Conservation (phyloP, 306 rosid genomes). For the Trifolium fragiferum region DNA sequence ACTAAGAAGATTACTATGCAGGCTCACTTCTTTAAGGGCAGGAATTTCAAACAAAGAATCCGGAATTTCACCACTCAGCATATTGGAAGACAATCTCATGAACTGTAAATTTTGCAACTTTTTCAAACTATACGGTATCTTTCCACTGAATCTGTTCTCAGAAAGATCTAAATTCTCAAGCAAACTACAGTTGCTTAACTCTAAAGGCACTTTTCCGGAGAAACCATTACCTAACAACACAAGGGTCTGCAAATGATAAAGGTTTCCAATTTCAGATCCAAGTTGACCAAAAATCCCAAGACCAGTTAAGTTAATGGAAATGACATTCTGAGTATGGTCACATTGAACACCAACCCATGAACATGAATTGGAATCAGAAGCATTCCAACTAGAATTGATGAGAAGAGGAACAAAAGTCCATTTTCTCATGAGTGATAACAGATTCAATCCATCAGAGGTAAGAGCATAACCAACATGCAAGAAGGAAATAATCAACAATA, state of each 20-base stretch:
- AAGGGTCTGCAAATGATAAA: conserved; percentile 49
- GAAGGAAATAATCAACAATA: conserved; percentile 35
- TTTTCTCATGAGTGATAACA: conserved; percentile 50
- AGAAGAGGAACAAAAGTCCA: conserved; percentile 59
- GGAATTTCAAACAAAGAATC: conserved; percentile 52
- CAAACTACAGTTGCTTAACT: conserved; percentile 55
- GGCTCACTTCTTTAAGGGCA: conserved; percentile 40
- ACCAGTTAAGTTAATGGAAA: conserved; percentile 57
- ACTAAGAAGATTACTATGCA: conserved; percentile 44
- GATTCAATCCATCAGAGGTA: conserved; percentile 59
- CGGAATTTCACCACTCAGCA: conserved; percentile 54
- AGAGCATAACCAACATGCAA: conserved; percentile 41
- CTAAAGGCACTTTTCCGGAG: conserved; percentile 48
- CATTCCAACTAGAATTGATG: conserved; percentile 59
- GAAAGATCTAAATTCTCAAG: conserved; percentile 55
- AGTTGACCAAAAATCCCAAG: conserved; percentile 54
- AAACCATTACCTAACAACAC: conserved; percentile 51
- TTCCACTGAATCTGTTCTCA: conserved; percentile 52
- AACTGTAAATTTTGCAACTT: conserved; percentile 32
- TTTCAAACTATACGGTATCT: conserved; percentile 49
- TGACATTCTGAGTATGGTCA: conserved; percentile 39
- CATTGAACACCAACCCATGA: conserved; percentile 71
- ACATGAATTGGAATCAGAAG: conserved; percentile 67
- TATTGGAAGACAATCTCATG: conserved; percentile 33
- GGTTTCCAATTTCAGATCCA: conserved; percentile 58